Evolutionary conservation across 169 alveolate species (phyloP).

Genomic region (Plasmodium inui): DNA sequence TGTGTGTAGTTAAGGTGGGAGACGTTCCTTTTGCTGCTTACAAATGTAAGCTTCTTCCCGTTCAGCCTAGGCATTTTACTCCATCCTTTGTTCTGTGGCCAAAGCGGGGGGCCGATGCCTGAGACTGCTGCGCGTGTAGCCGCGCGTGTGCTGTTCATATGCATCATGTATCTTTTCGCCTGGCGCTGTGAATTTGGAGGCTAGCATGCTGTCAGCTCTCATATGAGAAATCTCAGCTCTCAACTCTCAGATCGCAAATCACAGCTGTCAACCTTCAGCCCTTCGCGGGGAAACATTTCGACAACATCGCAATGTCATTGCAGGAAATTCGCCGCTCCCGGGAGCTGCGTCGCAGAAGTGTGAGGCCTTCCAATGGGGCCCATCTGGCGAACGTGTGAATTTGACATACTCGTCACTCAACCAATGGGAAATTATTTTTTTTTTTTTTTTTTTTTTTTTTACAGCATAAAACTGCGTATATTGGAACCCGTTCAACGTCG

Average conservation of each 20-base stretch:
- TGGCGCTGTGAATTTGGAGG: not conserved
- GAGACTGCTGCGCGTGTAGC: not conserved
- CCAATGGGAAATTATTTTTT: not conserved
- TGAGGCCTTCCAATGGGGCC: not conserved
- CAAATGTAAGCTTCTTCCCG: constrained; percentile 5
- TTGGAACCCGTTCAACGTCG: not conserved
- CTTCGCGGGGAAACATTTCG: not conserved
- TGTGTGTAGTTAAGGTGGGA: constrained; percentile 12
- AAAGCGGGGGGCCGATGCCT: not conserved
- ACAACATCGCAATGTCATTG: not conserved
- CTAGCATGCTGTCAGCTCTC: not conserved
- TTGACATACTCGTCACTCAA: not conserved
- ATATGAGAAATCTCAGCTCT: not conserved
- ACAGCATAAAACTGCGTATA: not conserved
- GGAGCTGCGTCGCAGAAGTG: not conserved
- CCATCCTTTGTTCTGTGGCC: constrained; percentile 24
- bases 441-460: not conserved
- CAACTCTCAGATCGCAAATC: no score
- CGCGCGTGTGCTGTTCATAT: not conserved
- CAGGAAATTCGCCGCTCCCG: not conserved
- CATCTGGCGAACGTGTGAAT: not conserved
- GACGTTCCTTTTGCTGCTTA: constrained; percentile 28
- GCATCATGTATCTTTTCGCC: not conserved
- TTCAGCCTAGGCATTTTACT: constrained; percentile 28
- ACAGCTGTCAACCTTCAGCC: not conserved